phyloP scores from a whole-genome alignment of 2,329 filamentous ascomycete species.

The Pseudogymnoascus sp. region DNA sequence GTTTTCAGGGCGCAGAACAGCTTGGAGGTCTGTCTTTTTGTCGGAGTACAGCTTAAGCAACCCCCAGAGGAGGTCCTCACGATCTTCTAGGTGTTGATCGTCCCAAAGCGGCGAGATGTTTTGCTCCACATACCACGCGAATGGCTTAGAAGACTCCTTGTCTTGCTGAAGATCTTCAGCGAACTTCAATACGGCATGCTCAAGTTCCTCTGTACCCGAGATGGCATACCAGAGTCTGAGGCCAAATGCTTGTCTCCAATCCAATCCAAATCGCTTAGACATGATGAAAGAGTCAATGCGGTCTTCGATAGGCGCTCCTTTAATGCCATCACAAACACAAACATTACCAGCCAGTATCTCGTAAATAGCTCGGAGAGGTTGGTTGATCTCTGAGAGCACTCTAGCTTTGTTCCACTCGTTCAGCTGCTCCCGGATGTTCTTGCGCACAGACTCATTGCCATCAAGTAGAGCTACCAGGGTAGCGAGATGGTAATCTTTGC shows the following conservation, averaged over 20 bases:
- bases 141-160: slow-evolving; percentile 61
- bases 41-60: slow-evolving; percentile 73
- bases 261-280: slow-evolving; percentile 73
- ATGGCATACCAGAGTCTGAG: slow-evolving; percentile 86
- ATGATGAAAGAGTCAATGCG: slow-evolving; percentile 74
- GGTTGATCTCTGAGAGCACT: slow-evolving; percentile 79
- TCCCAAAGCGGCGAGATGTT: slow-evolving; percentile 54
- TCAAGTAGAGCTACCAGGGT: slow-evolving; percentile 80
- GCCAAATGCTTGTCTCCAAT: slow-evolving; percentile 92
- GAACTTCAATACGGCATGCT: slow-evolving; percentile 67
- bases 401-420: slow-evolving; percentile 78
- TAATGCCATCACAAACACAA: slow-evolving; percentile 74
- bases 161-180: slow-evolving; percentile 65
- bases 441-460: slow-evolving; percentile 60
- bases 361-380: slow-evolving; percentile 79
- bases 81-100: slow-evolving; percentile 49
- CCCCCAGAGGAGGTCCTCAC: slow-evolving; percentile 80
- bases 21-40: slow-evolving; percentile 53
- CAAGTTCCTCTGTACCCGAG: slow-evolving; percentile 60
- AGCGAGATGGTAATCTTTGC: slow-evolving; percentile 75
- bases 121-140: slow-evolving; percentile 64
- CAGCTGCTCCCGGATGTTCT: slow-evolving; percentile 73
- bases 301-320: slow-evolving; percentile 68
- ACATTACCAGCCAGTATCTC: slow-evolving; percentile 84
- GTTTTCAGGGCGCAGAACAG: slow-evolving; percentile 69